Conservation (phyloP, 441 rosid genomes). For the Pelargonium myrrhifolium region DNA sequence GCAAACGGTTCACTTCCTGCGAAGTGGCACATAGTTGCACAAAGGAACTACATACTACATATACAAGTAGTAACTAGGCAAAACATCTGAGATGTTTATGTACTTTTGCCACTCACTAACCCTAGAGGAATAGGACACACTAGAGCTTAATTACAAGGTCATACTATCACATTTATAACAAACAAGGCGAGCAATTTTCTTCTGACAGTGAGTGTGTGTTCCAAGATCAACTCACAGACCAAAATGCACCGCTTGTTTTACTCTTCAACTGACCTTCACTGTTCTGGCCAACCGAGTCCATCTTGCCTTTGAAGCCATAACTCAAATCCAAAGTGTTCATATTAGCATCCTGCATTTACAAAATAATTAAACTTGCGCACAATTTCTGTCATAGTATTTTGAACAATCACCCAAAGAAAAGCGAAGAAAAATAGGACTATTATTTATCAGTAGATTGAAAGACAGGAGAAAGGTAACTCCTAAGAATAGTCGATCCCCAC, state of each 20-base stretch:
- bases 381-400: background rate
- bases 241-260: constrained; percentile 22
- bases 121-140: background rate
- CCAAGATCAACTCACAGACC: constrained; percentile 14
- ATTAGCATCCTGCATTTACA: constrained; percentile 44
- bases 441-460: too few relatives aligned
- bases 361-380: background rate
- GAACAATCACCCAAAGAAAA: background rate
- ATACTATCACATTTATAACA: background rate
- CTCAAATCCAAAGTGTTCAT: constrained; percentile 45
- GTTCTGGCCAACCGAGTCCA: constrained; percentile 18
- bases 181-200: background rate
- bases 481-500: too few relatives aligned
- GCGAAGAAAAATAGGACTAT: too few relatives aligned
- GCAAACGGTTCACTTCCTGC: too few relatives aligned
- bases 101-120: background rate
- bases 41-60: background rate
- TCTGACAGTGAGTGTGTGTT: background rate
- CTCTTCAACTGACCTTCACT: constrained; percentile 23
- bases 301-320: constrained; percentile 49
- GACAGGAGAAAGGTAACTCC: too few relatives aligned
- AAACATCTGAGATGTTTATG: background rate
- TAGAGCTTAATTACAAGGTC: background rate
- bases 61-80: background rate
- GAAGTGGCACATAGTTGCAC: background rate